These are phyloP conservation scores for Aspergillus tamarii DNA, from an alignment of 2,329 filamentous ascomycete species.

Conservation along the genomic window DNA sequence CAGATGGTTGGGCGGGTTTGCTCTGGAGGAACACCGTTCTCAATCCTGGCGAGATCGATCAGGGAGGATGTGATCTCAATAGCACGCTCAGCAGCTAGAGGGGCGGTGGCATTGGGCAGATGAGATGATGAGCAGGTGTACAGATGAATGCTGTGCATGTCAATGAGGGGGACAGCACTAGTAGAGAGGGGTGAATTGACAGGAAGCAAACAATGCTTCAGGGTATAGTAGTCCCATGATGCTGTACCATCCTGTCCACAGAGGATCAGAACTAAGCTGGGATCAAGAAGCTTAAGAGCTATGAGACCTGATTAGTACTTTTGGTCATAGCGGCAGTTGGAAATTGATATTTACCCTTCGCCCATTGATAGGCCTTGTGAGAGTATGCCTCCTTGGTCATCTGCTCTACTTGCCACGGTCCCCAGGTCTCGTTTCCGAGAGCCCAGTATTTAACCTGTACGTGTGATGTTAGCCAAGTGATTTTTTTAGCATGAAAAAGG, in stretches of 20 bases:
- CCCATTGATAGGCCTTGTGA: conserved; percentile 62
- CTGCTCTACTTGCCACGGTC: conserved; percentile 63
- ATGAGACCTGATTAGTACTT: conserved; percentile 10
- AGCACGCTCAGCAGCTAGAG: conserved; percentile 70
- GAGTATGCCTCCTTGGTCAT: conserved; percentile 63
- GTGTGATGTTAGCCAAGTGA: conserved; percentile 12
- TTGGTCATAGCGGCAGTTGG: not conserved
- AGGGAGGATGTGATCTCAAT: conserved; percentile 70
- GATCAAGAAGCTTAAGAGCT: conserved; percentile 57
- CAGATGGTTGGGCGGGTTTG: conserved; percentile 72
- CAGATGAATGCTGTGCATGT: conserved; percentile 81
- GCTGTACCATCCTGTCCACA: conserved; percentile 72
- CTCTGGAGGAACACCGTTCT: conserved; percentile 59
- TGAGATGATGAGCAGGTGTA: conserved; percentile 68
- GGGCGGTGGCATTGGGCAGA: conserved; percentile 63
- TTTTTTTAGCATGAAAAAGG: not conserved
- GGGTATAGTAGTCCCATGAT: conserved; percentile 73
- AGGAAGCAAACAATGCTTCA: conserved; percentile 67
- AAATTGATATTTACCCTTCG: conserved; percentile 48
- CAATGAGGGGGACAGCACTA: conserved; percentile 56
- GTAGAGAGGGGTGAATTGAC: conserved; percentile 47
- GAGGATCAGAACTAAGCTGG: conserved; percentile 69
- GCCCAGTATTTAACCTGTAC: conserved; percentile 76
- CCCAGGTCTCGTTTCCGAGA: conserved; percentile 73
- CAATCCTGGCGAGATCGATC: conserved; percentile 74